Percentiles rank a stretch among this genome's conserved stretches.
Evolutionary conservation across 139 green algal genomes (phyloP).

Genomic region (Coccomyxa sp.): DNA sequence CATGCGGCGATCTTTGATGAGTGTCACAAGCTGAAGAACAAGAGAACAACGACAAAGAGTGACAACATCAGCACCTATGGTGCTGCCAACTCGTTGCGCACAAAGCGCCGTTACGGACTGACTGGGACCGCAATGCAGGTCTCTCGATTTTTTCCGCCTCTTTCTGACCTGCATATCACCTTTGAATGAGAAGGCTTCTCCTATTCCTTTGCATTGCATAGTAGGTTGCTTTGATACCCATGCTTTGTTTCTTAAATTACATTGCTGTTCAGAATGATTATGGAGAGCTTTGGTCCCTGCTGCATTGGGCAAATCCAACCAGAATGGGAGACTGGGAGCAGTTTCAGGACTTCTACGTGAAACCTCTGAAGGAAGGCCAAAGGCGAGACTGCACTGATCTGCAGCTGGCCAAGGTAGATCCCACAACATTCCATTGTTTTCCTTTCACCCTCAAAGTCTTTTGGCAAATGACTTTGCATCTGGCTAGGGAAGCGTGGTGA

Average conservation of each 20-base stretch:
- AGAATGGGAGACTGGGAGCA: slow-evolving; percentile 23
- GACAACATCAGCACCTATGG: slow-evolving; percentile 8
- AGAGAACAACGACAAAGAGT: neutral
- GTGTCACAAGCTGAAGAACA: slow-evolving; percentile 63
- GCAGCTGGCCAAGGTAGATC: slow-evolving; percentile 1
- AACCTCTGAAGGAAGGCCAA: slow-evolving; percentile 32
- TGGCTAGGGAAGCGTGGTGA: no score
- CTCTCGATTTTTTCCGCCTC: neutral
- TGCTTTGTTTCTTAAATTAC: neutral
- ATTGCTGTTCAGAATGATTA: slow-evolving; percentile 54
- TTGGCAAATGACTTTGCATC: no score
- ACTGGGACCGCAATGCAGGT: slow-evolving; percentile 26
- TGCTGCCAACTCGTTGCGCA: slow-evolving; percentile 24
- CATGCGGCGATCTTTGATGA: slow-evolving; percentile 6
- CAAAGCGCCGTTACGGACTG: slow-evolving; percentile 34
- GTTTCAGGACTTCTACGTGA: slow-evolving; percentile 40
- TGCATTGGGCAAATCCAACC: slow-evolving; percentile 34
- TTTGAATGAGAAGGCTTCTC: no score
- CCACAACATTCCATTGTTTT: neutral
- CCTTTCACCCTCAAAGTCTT: no score
- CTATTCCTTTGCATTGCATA: no score
- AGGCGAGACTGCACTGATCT: slow-evolving; percentile 6
- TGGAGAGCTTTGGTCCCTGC: slow-evolving; percentile 49
- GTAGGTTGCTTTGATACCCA: neutral
- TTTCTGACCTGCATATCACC: neutral